Conservation (phyloP, 805 yeast genomes). For the Komagataella pastoris region DNA sequence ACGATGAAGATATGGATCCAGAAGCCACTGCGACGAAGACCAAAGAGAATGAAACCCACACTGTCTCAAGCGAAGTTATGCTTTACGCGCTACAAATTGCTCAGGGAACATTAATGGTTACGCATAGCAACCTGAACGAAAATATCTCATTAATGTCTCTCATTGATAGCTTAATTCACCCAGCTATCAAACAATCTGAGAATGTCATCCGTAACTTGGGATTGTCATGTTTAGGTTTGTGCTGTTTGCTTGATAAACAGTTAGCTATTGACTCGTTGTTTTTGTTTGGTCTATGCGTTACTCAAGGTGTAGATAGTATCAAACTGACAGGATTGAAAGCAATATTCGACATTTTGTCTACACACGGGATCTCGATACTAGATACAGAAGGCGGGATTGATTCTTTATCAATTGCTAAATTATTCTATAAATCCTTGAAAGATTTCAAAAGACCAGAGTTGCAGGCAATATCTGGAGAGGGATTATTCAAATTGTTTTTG, state of each 20-base stretch:
- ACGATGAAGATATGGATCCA: conserved; percentile 9
- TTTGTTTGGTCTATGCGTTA: conserved; percentile 55
- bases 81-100: conserved; percentile 57
- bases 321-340: conserved; percentile 53
- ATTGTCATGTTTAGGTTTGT: conserved; percentile 63
- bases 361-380: conserved; percentile 59
- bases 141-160: conserved; percentile 57
- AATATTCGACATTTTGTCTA: conserved; percentile 65
- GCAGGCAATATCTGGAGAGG: conserved; percentile 77
- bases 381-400: conserved; percentile 52
- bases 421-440: conserved; percentile 55
- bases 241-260: conserved; percentile 55
- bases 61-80: conserved; percentile 31
- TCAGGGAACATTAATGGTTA: conserved; percentile 53
- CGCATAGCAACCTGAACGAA: conserved; percentile 48
- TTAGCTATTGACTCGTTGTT: conserved; percentile 54
- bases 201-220: conserved; percentile 50
- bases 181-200: conserved; percentile 55
- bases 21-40: conserved; percentile 13
- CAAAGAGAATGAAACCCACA: conserved; percentile 19
- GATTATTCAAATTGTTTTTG: conserved; percentile 68
- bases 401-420: conserved; percentile 49
- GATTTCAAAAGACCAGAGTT: conserved; percentile 44
- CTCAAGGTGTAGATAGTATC: conserved; percentile 51
- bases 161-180: conserved; percentile 64